A percentile compares a stretch with the other conserved stretches of the same genome.
Conservation (phyloP, 192 early-diverging fungal species). For the Podila horticola region DNA sequence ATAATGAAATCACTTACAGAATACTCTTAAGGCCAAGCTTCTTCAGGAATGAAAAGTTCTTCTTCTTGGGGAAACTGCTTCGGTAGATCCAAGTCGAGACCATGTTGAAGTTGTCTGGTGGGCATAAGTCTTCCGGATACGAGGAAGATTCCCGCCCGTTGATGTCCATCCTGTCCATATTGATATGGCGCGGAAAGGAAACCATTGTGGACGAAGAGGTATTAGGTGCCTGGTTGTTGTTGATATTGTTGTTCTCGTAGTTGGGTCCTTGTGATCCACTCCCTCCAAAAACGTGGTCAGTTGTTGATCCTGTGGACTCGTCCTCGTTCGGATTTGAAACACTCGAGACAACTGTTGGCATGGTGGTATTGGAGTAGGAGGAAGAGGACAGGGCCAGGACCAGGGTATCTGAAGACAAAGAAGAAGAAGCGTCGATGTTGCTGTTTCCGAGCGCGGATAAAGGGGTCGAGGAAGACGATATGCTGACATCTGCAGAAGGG, state of each 20-base stretch:
- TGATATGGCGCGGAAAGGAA: constrained; percentile 25
- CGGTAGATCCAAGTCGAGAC: constrained; percentile 95
- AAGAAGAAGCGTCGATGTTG: background rate
- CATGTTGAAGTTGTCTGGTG: constrained; percentile 97
- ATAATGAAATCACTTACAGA: constrained; percentile 65
- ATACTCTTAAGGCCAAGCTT: constrained; percentile 89
- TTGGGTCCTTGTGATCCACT: too few species aligned
- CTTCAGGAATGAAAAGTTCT: constrained; percentile 90
- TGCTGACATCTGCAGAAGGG: background rate
- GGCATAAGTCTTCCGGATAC: constrained; percentile 77
- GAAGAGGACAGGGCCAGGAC: background rate
- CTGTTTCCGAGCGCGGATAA: background rate
- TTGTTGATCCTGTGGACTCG: background rate
- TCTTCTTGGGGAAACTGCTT: constrained; percentile 92
- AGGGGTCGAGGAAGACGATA: background rate
- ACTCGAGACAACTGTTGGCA: background rate
- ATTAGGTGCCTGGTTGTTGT: background rate
- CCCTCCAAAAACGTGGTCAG: background rate
- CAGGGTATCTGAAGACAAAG: background rate
- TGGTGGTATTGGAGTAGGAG: background rate
- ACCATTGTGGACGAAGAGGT: background rate
- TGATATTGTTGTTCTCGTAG: background rate
- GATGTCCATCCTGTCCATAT: constrained; percentile 32
- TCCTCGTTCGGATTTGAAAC: constrained; percentile 1
- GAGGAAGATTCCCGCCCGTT: constrained; percentile 49